Conservation (phyloP, 129 eudicot genomes). For the Flaveria sonorensis region DNA sequence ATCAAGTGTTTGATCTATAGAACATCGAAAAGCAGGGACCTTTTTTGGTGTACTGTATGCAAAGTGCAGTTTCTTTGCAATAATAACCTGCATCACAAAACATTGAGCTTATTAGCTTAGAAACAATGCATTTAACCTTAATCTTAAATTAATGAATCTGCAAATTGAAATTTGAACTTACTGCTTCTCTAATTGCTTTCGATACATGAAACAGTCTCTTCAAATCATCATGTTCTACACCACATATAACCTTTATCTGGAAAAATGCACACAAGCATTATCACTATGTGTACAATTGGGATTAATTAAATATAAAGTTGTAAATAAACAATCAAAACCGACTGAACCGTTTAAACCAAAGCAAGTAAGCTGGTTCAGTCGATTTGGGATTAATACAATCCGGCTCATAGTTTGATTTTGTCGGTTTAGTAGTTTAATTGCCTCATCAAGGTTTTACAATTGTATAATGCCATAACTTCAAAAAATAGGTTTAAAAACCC, state of each 20-base stretch:
- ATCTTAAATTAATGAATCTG: background rate
- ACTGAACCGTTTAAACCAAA: background rate
- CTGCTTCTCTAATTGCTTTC: constrained; percentile 73
- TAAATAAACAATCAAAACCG: background rate
- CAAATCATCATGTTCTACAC: constrained; percentile 92
- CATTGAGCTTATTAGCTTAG: background rate
- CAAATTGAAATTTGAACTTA: constrained; percentile 35
- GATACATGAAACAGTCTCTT: constrained; percentile 77
- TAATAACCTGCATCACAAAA: constrained; percentile 52
- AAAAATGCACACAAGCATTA: constrained; percentile 26
- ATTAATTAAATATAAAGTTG: background rate
- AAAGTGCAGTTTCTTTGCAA: constrained; percentile 74
- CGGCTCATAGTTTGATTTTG: no score
- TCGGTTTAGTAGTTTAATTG: no score
- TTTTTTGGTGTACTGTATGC: constrained; percentile 73
- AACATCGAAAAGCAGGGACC: constrained; percentile 46
- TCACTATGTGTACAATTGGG: constrained; percentile 4
- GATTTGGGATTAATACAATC: no score
- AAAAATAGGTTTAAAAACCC: no score
- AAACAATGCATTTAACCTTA: constrained; percentile 1
- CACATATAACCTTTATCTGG: constrained; percentile 86
- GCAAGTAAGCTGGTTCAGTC: background rate
- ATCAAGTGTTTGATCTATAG: constrained; percentile 36
- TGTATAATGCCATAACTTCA: no score
- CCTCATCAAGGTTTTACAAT: no score